These are phyloP conservation scores for Claviceps sp. DNA, from an alignment of 2,329 filamentous ascomycete species.

Conservation along the genomic window DNA sequence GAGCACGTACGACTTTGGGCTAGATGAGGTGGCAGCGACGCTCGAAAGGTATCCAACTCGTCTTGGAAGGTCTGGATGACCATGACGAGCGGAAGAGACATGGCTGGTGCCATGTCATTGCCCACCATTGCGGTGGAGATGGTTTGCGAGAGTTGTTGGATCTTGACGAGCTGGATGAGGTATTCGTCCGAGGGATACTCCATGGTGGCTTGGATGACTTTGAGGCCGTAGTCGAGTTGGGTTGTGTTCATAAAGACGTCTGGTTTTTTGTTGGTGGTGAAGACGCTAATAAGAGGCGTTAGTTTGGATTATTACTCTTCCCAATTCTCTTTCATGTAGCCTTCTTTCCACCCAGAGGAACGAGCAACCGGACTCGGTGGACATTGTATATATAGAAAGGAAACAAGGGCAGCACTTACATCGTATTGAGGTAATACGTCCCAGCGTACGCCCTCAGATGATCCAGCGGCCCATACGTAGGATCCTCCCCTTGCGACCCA, in stretches of 20 bases:
- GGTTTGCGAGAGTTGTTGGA: slow-evolving; percentile 34
- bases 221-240: slow-evolving; percentile 30
- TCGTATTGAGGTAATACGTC: slow-evolving; percentile 35
- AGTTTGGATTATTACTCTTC: neutral
- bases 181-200: slow-evolving; percentile 31
- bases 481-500: slow-evolving; percentile 13
- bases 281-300: slow-evolving; percentile 18
- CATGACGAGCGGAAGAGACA: slow-evolving; percentile 26
- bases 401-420: slow-evolving; percentile 20
- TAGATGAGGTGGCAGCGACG: slow-evolving; percentile 22
- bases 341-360: too few relatives aligned
- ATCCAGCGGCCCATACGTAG: slow-evolving; percentile 22
- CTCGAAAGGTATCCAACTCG: slow-evolving; percentile 26
- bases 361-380: too few relatives aligned
- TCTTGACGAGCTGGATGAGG: slow-evolving; percentile 30
- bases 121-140: slow-evolving; percentile 27
- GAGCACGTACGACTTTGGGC: slow-evolving; percentile 19
- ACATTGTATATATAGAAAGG: neutral
- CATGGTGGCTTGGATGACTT: slow-evolving; percentile 25
- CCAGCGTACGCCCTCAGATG: slow-evolving; percentile 34
- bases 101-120: slow-evolving; percentile 16
- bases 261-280: slow-evolving; percentile 32
- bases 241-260: slow-evolving; percentile 34
- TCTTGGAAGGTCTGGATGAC: slow-evolving; percentile 31
- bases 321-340: too few relatives aligned